Conservation (phyloP, 2,329 filamentous ascomycete species). For the Alternaria sp. region DNA sequence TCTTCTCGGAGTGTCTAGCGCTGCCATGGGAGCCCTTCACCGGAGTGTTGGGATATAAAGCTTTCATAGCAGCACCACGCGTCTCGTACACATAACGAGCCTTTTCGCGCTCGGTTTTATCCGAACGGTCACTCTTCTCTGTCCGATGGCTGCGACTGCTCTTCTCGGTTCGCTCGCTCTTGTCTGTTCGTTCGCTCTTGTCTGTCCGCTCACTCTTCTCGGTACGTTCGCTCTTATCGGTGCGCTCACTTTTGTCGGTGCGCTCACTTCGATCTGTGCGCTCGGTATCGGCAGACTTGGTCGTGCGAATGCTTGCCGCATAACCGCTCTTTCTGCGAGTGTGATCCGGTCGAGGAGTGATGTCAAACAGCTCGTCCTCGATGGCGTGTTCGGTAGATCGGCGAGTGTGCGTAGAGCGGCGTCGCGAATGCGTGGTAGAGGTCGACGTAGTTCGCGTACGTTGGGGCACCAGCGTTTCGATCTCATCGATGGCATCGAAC, state of each 20-base stretch:
- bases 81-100: slow-evolving; percentile 43
- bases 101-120: slow-evolving; percentile 31
- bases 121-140: slow-evolving; percentile 24
- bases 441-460: slow-evolving; percentile 27
- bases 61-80: slow-evolving; percentile 48
- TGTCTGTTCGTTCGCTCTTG: slow-evolving; percentile 22
- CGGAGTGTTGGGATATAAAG: slow-evolving; percentile 44
- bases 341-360: slow-evolving; percentile 24
- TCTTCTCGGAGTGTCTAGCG: slow-evolving; percentile 23
- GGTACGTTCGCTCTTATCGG: slow-evolving; percentile 25
- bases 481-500: slow-evolving; percentile 45
- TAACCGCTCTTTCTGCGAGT: slow-evolving; percentile 40
- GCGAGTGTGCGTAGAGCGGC: slow-evolving; percentile 38
- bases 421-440: slow-evolving; percentile 30
- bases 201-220: slow-evolving; percentile 25
- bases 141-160: slow-evolving; percentile 14
- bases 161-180: slow-evolving; percentile 17
- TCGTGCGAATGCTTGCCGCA: slow-evolving; percentile 30
- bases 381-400: slow-evolving; percentile 23
- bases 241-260: slow-evolving; percentile 25
- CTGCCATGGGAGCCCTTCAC: slow-evolving; percentile 23
- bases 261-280: slow-evolving; percentile 26
- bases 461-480: slow-evolving; percentile 39
- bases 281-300: slow-evolving; percentile 29
- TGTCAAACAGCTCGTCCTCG: slow-evolving; percentile 33